A percentile compares a stretch with the other conserved stretches of the same genome.
Conservation (phyloP, 208 protist species). For the Giardia duodenalis region DNA sequence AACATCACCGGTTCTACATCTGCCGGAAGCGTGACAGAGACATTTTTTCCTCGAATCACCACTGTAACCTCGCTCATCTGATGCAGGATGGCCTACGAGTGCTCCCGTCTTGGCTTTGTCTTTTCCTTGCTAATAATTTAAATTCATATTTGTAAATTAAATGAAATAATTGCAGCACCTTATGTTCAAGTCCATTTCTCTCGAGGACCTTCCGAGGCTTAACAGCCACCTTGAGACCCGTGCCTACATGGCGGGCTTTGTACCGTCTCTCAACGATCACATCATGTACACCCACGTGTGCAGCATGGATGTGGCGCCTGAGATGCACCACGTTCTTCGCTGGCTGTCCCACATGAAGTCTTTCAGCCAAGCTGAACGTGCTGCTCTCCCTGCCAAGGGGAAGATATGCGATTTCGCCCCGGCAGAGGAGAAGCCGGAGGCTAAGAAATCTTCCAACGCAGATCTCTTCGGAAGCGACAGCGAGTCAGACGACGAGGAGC, state of each 20-base stretch:
- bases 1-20: no score
- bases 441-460: not conserved
- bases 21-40: no score
- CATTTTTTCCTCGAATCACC: no score
- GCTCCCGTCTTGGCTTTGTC: no score
- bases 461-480: slow-evolving; percentile 34
- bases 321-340: not conserved
- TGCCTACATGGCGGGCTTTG: slow-evolving; percentile 25
- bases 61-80: no score
- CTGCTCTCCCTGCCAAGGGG: not conserved
- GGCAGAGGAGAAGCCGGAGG: slow-evolving; percentile 7
- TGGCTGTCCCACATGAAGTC: slow-evolving; percentile 29
- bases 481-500: slow-evolving; percentile 6
- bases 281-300: not conserved
- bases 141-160: no score
- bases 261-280: not conserved
- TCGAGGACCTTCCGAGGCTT: slow-evolving; percentile 22
- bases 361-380: slow-evolving; percentile 2
- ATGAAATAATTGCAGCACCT: no score
- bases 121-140: no score
- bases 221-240: slow-evolving; percentile 23
- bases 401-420: not conserved
- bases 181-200: not conserved
- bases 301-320: not conserved
- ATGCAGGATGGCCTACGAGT: no score